Evolutionary conservation across 129 eudicot species (phyloP).

Genomic region (Chrysanthemum seticuspe): DNA sequence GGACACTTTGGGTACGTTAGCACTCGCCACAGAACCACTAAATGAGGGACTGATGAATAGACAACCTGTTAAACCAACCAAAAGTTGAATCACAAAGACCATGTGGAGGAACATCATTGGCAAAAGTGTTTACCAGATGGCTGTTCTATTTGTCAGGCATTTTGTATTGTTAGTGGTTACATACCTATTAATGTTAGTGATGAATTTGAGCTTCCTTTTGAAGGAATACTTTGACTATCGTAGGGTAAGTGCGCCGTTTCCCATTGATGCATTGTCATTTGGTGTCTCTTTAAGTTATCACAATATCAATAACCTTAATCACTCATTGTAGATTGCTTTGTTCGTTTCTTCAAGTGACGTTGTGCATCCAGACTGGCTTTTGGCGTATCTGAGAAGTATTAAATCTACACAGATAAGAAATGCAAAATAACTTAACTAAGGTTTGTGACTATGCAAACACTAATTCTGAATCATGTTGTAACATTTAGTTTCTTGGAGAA

Average conservation of each 20-base stretch:
- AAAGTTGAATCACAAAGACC: slow-evolving; percentile 9
- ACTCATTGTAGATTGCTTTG: slow-evolving; percentile 64
- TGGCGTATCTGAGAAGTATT: slow-evolving; percentile 58
- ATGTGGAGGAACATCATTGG: slow-evolving; percentile 24
- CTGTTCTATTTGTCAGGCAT: not conserved
- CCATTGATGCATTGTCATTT: not conserved
- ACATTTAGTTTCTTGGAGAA: not conserved
- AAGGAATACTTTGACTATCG: slow-evolving; percentile 92
- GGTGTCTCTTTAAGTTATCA: not conserved
- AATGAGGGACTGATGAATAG: slow-evolving; percentile 12
- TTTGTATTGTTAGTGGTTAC: slow-evolving; percentile 82
- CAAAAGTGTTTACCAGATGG: slow-evolving; percentile 19
- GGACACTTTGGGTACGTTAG: slow-evolving; percentile 21
- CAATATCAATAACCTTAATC: slow-evolving; percentile 10
- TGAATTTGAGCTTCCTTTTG: slow-evolving; percentile 97
- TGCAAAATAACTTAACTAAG: slow-evolving; percentile 75
- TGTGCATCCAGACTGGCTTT: slow-evolving; percentile 84
- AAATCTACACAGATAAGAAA: slow-evolving; percentile 56
- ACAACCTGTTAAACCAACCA: slow-evolving; percentile 4
- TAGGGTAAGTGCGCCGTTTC: slow-evolving; percentile 44
- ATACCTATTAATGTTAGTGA: slow-evolving; percentile 95
- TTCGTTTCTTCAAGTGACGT: slow-evolving; percentile 95
- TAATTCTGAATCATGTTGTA: not conserved
- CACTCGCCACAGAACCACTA: slow-evolving; percentile 19
- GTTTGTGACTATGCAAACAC: slow-evolving; percentile 44